Evolutionary conservation across 2,329 filamentous ascomycete genomes (phyloP), one percentile per base, ranked within the genome.

Genomic region (Colletotrichum scovillei): DNA sequence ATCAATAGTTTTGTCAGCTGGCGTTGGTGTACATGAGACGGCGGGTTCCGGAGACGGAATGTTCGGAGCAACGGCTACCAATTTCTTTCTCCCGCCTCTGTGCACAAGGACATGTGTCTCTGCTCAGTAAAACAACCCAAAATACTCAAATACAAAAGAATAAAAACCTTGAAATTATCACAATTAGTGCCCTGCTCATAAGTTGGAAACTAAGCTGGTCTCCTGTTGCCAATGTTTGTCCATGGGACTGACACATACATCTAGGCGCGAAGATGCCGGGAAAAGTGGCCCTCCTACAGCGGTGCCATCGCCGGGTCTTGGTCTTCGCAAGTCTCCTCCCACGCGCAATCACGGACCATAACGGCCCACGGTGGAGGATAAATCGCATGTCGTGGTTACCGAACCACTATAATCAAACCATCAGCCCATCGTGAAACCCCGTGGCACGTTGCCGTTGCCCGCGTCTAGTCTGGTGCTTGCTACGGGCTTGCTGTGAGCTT

Each of bases 381-480:
- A 38, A 46, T 70, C 24, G 67, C 62, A 60, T 60, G 55, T 67
- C 46, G 28, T 26, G 11, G 19, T 22, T 1, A 35, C 42, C 59
- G 63, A 32, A 53, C 62, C 62, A 69, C 62, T 62, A 24, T 4
- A 69, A 59, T 53, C 24, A 30, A 58, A 53, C 38, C 7, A 28
- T 66, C 67, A 53, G 22, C 67, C 62, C 67, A 59, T 70, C 63
- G 30, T 59, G 42, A 59, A 49, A 66, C 62, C 22, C 16, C 35
- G 67, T 59, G 53, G 53, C 30, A 38, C 53, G 53, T 58, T 46
- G 38, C 38, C 12, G 60, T 30, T 22, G 14, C 19, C 60, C 9
- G 11, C 16, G 35, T 52, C 16, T 32, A 19, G 59, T 19, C 49
- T 52, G 35, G 14, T 3, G 1, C 32, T 35, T 5, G 28, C 42